Percentiles rank a stretch among this genome's conserved stretches.
Evolutionary conservation across 2,329 filamentous ascomycete species (phyloP).

Genomic region (Metarhizium anisopliae): DNA sequence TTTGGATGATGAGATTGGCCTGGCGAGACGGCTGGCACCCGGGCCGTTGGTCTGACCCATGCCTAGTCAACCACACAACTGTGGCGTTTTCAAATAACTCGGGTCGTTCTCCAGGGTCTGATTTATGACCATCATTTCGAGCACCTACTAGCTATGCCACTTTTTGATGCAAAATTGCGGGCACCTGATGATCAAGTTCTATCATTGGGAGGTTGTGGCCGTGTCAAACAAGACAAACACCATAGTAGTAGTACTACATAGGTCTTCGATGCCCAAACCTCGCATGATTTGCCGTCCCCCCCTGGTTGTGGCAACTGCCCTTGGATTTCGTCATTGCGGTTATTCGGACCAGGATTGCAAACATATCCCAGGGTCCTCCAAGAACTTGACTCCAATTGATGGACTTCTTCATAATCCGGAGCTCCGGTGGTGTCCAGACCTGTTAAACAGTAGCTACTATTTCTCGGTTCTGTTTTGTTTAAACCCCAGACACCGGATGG

Average conservation of each 20-base stretch:
- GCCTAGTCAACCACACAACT: neutral
- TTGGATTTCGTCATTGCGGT: neutral
- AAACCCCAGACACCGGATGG: neutral
- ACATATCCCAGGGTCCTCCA: neutral
- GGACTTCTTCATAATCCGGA: too few relatives aligned
- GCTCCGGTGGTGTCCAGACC: too few relatives aligned
- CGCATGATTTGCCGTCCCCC: too few relatives aligned
- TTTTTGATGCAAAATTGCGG: neutral
- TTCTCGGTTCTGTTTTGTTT: neutral
- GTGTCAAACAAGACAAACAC: neutral
- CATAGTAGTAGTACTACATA: neutral
- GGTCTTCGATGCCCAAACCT: neutral
- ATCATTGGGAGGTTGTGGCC: neutral
- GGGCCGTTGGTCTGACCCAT: constrained; percentile 22
- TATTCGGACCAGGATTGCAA: neutral
- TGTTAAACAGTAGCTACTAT: neutral
- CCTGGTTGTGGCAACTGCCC: neutral
- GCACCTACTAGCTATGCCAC: neutral
- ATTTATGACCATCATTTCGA: neutral
- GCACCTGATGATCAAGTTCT: neutral
- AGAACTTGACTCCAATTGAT: neutral
- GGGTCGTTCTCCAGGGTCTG: neutral
- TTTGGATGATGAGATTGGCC: constrained; percentile 18
- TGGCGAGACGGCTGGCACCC: constrained; percentile 27
- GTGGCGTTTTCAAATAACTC: too few relatives aligned